Evolutionary conservation across 352 stramenopile genomes (phyloP).

Genomic region (Globisporangium echinulatum): DNA sequence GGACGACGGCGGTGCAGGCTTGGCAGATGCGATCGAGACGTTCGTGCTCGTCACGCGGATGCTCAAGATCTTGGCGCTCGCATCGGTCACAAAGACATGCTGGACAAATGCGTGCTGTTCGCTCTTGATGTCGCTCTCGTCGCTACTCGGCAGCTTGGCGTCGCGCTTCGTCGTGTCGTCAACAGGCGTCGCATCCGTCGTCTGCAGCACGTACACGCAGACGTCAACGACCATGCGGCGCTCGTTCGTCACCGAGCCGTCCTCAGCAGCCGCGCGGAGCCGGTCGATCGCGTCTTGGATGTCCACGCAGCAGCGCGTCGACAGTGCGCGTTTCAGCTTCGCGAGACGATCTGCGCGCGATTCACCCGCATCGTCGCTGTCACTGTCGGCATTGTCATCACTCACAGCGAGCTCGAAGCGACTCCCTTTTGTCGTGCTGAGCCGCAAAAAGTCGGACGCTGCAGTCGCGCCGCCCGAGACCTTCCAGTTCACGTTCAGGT

Average conservation of each 20-base stretch:
- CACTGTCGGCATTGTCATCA: too few relatives aligned
- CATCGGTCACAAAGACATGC: constrained; percentile 57
- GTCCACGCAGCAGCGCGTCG: constrained; percentile 1
- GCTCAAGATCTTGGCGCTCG: constrained; percentile 43
- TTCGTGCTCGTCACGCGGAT: constrained; percentile 32
- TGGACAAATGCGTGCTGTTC: constrained; percentile 24
- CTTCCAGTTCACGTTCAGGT: constrained; percentile 64
- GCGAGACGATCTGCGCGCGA: constrained; percentile 2
- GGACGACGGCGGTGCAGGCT: neutral
- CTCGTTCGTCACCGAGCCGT: constrained; percentile 7
- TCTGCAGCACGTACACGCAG: constrained; percentile 41
- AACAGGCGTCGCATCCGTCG: constrained; percentile 23
- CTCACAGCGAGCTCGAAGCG: constrained; percentile 12
- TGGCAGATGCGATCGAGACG: constrained; percentile 13
- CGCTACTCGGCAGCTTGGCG: constrained; percentile 14
- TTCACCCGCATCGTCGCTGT: constrained; percentile 20
- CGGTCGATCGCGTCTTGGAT: constrained; percentile 12
- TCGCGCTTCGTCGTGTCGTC: constrained; percentile 12
- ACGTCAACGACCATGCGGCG: constrained; percentile 30
- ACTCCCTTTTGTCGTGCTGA: constrained; percentile 62
- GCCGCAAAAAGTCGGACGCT: constrained; percentile 28
- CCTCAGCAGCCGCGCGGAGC: constrained; percentile 6
- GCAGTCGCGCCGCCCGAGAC: constrained; percentile 22
- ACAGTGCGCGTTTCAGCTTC: neutral
- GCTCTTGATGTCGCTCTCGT: constrained; percentile 7